Conservation (phyloP, 176 grass and related monocot species). For the Miscanthus lutarioriparius region DNA sequence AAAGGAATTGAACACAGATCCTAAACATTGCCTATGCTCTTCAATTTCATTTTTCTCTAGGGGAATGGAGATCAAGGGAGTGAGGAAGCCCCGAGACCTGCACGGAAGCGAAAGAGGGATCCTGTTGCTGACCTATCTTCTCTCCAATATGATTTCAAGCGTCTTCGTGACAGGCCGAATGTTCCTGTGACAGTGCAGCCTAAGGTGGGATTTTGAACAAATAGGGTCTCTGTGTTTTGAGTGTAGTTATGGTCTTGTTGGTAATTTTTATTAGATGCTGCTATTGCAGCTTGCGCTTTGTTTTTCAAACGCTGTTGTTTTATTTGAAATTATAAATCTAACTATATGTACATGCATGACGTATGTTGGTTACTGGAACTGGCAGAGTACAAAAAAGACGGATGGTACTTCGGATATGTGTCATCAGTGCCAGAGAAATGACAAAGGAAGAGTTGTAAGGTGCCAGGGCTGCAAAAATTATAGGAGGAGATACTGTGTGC, state of each 20-base stretch:
- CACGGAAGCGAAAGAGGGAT: not conserved
- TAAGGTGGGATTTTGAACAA: not conserved
- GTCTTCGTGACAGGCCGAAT: not conserved
- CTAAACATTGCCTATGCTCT: not conserved
- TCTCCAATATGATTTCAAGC: not conserved
- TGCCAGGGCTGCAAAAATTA: constrained; percentile 25
- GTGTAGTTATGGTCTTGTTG: not conserved
- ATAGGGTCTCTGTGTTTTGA: not conserved
- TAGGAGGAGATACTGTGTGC: constrained; percentile 48
- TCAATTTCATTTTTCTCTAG: not conserved
- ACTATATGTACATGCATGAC: too few species aligned
- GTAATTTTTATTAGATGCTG: not conserved
- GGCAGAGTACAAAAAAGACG: not conserved
- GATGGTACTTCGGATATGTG: not conserved
- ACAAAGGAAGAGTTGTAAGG: constrained; percentile 57
- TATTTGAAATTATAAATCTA: too few species aligned
- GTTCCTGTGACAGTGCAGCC: not conserved
- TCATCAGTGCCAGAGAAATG: constrained; percentile 42
- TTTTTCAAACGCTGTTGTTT: not conserved
- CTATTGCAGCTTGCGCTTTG: not conserved
- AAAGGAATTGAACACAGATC: not conserved
- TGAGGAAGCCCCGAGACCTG: not conserved
- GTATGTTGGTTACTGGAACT: not conserved
- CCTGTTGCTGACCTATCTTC: not conserved
- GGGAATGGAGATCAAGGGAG: not conserved